These are phyloP conservation scores for Vigna nakashimae DNA, from an alignment of 306 rosid genomes.

Conservation along the genomic window DNA sequence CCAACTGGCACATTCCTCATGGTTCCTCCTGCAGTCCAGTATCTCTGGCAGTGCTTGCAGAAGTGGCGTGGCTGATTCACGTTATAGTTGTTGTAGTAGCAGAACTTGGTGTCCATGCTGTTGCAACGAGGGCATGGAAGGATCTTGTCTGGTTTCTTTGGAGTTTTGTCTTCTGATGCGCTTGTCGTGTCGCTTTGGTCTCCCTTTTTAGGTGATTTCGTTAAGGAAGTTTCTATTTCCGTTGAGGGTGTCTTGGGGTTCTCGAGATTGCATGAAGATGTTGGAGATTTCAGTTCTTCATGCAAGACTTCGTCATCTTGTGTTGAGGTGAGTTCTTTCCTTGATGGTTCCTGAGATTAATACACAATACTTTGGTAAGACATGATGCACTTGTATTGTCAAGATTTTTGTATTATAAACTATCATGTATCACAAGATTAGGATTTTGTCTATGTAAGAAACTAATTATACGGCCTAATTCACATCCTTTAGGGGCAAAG, in stretches of 20 bases:
- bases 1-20: constrained; percentile 87
- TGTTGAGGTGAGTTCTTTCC: constrained; percentile 50
- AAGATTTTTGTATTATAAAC: background rate
- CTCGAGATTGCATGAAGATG: constrained; percentile 55
- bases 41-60: constrained; percentile 92
- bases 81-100: constrained; percentile 88
- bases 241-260: constrained; percentile 58
- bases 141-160: constrained; percentile 79
- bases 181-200: constrained; percentile 61
- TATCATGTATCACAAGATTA: no score
- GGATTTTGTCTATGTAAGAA: background rate
- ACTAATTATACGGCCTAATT: background rate
- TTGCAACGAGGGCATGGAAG: constrained; percentile 87
- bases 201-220: constrained; percentile 56
- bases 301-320: constrained; percentile 50
- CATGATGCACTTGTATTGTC: background rate
- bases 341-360: constrained; percentile 59
- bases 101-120: constrained; percentile 90
- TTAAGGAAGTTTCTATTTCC: constrained; percentile 55
- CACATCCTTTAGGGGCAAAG: background rate
- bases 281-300: constrained; percentile 52
- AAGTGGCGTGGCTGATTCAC: constrained; percentile 91
- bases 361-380: constrained; percentile 28
- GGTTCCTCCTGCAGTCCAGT: constrained; percentile 94
- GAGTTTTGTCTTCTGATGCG: constrained; percentile 56